Conservation (phyloP, 768 basidiomycete genomes). For the Termitomyces sp. region DNA sequence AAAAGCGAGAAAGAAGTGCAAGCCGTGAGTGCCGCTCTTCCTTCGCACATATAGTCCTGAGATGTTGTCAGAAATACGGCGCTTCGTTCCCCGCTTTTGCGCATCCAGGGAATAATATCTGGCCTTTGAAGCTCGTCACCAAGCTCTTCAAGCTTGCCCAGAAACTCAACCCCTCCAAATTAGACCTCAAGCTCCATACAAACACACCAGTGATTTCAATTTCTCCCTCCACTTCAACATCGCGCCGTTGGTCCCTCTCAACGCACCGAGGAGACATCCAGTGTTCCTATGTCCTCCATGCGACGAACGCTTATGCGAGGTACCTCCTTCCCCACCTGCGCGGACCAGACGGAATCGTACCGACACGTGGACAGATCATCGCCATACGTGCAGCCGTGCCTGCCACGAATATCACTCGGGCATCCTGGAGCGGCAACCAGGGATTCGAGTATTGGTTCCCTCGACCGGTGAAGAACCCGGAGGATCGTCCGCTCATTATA, state of each 20-base stretch:
- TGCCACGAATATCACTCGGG: conserved; percentile 32
- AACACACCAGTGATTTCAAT: conserved; percentile 62
- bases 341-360: conserved; percentile 53
- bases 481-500: conserved; percentile 51
- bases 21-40: conserved; percentile 29
- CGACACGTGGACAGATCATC: conserved; percentile 67
- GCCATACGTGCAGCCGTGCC: conserved; percentile 35
- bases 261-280: conserved; percentile 62
- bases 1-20: conserved; percentile 41
- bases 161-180: conserved; percentile 12
- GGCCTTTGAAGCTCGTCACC: conserved; percentile 77
- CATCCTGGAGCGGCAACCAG: conserved; percentile 44
- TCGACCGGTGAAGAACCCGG: conserved; percentile 34
- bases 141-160: conserved; percentile 46
- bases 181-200: conserved; percentile 57
- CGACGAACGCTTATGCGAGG: conserved; percentile 81
- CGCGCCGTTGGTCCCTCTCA: conserved; percentile 42
- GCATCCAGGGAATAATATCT: conserved; percentile 59
- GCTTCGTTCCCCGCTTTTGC: conserved; percentile 47
- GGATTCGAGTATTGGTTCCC: conserved; percentile 82
- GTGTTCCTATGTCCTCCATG: conserved; percentile 73
- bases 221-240: conserved; percentile 5
- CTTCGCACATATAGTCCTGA: not conserved
- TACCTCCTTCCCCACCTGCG: conserved; percentile 66
- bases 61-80: conserved; percentile 30